These are phyloP conservation scores for Lomentospora prolificans DNA, from an alignment of 2,329 filamentous ascomycete genomes.

Conservation along the genomic window DNA sequence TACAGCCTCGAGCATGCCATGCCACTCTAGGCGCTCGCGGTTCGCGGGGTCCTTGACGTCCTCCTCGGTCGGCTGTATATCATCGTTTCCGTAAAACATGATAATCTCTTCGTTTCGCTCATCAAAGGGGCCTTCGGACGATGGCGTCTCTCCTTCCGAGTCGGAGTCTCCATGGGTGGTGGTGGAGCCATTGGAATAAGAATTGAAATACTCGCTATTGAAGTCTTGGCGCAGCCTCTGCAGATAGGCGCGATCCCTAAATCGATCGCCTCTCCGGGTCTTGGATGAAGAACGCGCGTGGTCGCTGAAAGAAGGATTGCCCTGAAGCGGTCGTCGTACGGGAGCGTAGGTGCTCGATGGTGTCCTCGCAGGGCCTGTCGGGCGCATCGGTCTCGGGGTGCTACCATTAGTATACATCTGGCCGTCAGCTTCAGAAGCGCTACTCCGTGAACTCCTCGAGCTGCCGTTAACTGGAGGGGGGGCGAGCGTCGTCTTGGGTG, in stretches of 20 bases:
- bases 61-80: conserved; percentile 78
- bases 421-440: not conserved
- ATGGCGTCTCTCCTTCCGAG: conserved; percentile 82
- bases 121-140: conserved; percentile 73
- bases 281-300: conserved; percentile 39
- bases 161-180: conserved; percentile 67
- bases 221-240: conserved; percentile 76
- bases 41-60: conserved; percentile 83
- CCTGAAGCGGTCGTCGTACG: conserved; percentile 6
- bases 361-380: conserved; percentile 59
- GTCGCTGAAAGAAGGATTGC: conserved; percentile 1
- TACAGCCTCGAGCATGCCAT: conserved; percentile 93
- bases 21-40: conserved; percentile 89
- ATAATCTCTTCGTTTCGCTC: conserved; percentile 86
- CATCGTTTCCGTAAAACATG: conserved; percentile 85
- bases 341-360: conserved; percentile 74
- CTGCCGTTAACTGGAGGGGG: conserved; percentile 3
- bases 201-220: conserved; percentile 57
- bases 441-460: conserved; percentile 1
- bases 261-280: conserved; percentile 40
- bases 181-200: conserved; percentile 49
- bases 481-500: conserved; percentile 28
- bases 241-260: conserved; percentile 86
- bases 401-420: conserved; percentile 5
- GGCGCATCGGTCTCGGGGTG: conserved; percentile 29